These are phyloP conservation scores for Filobasidium wieringae DNA, from an alignment of 768 basidiomycete species.

Conservation along the genomic window DNA sequence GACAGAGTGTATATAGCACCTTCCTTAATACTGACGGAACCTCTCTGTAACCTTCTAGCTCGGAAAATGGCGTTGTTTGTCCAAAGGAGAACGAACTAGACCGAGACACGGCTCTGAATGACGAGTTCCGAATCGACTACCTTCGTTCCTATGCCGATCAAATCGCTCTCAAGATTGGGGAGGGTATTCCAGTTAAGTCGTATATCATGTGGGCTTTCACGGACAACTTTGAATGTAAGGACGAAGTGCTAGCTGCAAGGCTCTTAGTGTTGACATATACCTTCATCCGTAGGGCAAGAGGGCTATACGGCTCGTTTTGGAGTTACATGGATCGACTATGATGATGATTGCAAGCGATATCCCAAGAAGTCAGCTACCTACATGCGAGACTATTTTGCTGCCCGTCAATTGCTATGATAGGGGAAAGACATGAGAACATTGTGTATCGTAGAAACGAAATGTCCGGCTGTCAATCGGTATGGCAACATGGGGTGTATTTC, in stretches of 20 bases:
- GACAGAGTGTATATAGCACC: too few species aligned
- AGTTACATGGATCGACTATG: slow-evolving; percentile 2
- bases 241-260: not conserved
- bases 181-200: slow-evolving; percentile 7
- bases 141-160: slow-evolving; percentile 1
- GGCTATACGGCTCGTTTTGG: slow-evolving; percentile 2
- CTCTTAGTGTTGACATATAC: not conserved
- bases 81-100: slow-evolving; percentile 8
- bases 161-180: slow-evolving; percentile 3
- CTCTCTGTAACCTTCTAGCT: not conserved
- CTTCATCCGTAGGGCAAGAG: slow-evolving; percentile 1
- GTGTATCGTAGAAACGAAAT: too few species aligned
- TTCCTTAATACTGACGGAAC: too few species aligned
- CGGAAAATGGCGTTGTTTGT: slow-evolving; percentile 11
- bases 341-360: slow-evolving; percentile 2
- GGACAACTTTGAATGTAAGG: slow-evolving; percentile 5
- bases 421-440: too few species aligned
- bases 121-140: slow-evolving; percentile 12
- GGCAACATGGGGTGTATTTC: too few species aligned
- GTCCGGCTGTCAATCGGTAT: too few species aligned
- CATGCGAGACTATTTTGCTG: slow-evolving; percentile 2
- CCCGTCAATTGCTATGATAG: too few species aligned
- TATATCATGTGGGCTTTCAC: slow-evolving; percentile 9
- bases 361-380: not conserved
- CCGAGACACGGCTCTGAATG: slow-evolving; percentile 2